These are phyloP conservation scores for Saccharomyces uvarum DNA, from an alignment of 1,139 yeast genomes.

Conservation along the genomic window DNA sequence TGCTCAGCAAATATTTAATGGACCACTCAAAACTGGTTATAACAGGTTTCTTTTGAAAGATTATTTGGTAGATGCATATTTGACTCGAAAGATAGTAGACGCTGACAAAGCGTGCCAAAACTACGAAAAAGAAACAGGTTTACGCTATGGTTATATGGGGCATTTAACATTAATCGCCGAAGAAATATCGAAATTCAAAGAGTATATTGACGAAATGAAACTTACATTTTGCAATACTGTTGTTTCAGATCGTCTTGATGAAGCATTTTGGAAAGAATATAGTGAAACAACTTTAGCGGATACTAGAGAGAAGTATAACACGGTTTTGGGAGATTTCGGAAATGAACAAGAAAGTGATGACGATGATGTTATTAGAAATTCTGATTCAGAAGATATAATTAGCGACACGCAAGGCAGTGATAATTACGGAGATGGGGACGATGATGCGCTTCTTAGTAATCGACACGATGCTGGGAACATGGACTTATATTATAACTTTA, in stretches of 20 bases:
- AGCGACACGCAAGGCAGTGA: constrained; percentile 20
- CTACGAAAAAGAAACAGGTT: constrained; percentile 48
- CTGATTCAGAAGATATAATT: constrained; percentile 24
- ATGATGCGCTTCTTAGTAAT: constrained; percentile 7
- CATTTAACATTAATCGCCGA: constrained; percentile 91
- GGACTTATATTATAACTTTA: constrained; percentile 12
- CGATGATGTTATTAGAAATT: constrained; percentile 24
- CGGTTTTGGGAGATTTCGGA: constrained; percentile 73
- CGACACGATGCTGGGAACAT: constrained; percentile 27
- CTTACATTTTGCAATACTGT: constrained; percentile 26
- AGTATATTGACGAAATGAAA: constrained; percentile 33
- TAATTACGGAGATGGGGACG: constrained; percentile 7
- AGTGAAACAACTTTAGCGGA: constrained; percentile 78
- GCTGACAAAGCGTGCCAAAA: constrained; percentile 71
- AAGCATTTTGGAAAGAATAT: constrained; percentile 74
- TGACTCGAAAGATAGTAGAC: constrained; percentile 71
- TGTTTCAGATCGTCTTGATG: constrained; percentile 28
- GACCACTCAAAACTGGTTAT: constrained; percentile 82
- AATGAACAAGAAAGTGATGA: constrained; percentile 25
- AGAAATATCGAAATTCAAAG: constrained; percentile 84
- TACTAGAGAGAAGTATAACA: constrained; percentile 88
- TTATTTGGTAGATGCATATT: constrained; percentile 65
- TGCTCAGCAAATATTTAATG: constrained; percentile 91
- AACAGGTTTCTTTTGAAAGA: constrained; percentile 82
- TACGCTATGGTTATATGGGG: constrained; percentile 93